Evolutionary conservation across 768 basidiomycete genomes (phyloP), one percentile per base, ranked within the genome.

Genomic region (Russula foetens): DNA sequence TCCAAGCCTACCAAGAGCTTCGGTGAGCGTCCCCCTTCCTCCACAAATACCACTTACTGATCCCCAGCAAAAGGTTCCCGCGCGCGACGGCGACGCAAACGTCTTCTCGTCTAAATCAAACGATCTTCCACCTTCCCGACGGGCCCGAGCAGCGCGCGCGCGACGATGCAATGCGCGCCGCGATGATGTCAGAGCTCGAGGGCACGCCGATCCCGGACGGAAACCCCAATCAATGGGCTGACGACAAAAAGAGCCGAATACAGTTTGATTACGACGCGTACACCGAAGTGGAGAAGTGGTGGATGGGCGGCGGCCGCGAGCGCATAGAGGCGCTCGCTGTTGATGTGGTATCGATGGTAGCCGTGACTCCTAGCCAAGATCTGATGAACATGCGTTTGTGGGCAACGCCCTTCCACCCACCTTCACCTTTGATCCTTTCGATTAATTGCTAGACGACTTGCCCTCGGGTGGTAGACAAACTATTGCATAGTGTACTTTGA

Each of bases 141-240:
- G 82, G 82, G 0, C 75, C 76, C 2, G 76, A 75, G 49, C 83
- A 84, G 59, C 68, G 73, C 45, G 71, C 70, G 48, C 75, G 84
- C 21, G 84, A 85, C 61, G 67, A 62, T 11, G 70, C 73, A 31
- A 83, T n/a, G n/a, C n/a, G n/a, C n/a, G n/a, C n/a, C n/a, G n/a
- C n/a, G n/a, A n/a, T n/a, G n/a, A n/a, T n/a, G 49, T 64, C 63
- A 0, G 76, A 75, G 58, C 60, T 75, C 58, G 64, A 55, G 66
- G 46, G 51, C 65, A 60, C 41, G 51, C 31, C 45, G 58, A 41
- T 51, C 33, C 17, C 72, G 74, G 19, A 69, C 54, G 72, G 71
- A 11, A 81, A 77, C 63, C 71, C 74, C 55, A 83, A 84, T 63
- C 75, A 80, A 62, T 84, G 83, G 82, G 80, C 81, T 5, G 82